phyloP scores from a whole-genome alignment of 352 stramenopile genomes.

The Phytophthora citrophthora region DNA sequence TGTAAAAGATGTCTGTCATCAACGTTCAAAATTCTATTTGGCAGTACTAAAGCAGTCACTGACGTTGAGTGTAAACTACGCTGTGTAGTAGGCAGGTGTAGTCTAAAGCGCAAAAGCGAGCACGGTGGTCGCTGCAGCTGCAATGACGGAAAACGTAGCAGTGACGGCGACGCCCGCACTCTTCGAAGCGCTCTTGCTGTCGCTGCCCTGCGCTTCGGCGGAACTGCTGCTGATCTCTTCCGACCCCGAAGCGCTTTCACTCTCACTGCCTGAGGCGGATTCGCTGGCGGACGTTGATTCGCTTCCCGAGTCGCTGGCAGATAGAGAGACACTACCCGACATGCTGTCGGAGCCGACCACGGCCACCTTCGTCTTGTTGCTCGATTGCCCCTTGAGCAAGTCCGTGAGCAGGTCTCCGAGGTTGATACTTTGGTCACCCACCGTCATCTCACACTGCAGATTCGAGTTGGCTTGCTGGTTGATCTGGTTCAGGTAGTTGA shows the following conservation, averaged over 20 bases:
- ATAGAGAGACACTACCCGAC: slow-evolving; percentile 28
- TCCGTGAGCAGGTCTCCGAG: slow-evolving; percentile 54
- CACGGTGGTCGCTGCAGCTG: slow-evolving; percentile 12
- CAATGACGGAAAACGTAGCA: slow-evolving; percentile 18
- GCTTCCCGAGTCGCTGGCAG: slow-evolving; percentile 17
- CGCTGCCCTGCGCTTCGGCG: slow-evolving; percentile 8
- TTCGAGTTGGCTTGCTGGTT: slow-evolving; percentile 60
- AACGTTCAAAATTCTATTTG: slow-evolving; percentile 34
- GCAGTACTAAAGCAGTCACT: slow-evolving; percentile 3
- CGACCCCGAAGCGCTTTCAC: slow-evolving; percentile 13
- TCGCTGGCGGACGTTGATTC: slow-evolving; percentile 5
- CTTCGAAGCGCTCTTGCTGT: slow-evolving; percentile 16
- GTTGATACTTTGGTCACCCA: slow-evolving; percentile 45
- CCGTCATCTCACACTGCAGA: slow-evolving; percentile 56
- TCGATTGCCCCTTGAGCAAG: slow-evolving; percentile 60
- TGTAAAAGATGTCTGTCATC: slow-evolving; percentile 6
- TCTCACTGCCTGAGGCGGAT: slow-evolving; percentile 6
- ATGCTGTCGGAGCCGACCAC: slow-evolving; percentile 34
- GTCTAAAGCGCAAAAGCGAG: slow-evolving; percentile 35
- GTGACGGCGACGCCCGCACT: slow-evolving; percentile 15
- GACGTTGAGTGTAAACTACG: slow-evolving; percentile 1
- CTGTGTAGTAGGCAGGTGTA: not conserved
- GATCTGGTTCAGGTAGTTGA: slow-evolving; percentile 76
- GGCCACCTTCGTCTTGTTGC: slow-evolving; percentile 56
- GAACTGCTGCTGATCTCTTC: not conserved